Base-by-base conservation (phyloP, 108 stramenopile genomes). In the Nannochloropsis gaditana region DNA sequence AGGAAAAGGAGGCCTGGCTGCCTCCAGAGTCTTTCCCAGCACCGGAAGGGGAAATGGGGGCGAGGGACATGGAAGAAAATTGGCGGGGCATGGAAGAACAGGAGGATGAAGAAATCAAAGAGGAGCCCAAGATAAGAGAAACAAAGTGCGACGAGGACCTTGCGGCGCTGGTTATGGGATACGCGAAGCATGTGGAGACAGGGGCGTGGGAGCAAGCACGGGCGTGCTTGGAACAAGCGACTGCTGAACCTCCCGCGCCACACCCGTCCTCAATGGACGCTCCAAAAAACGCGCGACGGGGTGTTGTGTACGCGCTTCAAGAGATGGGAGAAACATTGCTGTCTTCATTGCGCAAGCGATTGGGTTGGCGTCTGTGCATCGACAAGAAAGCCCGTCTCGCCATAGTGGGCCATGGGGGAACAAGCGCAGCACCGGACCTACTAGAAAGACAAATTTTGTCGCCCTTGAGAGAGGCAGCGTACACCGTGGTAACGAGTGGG, bases 101-200 rank as follows among this genome's bases (percentile, higher is more conserved):
- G 59, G 0, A n/a, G 4, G 19, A 8, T 2, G 8, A 73, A 73
- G 59, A 73, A n/a, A 6, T n/a, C 3, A n/a, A 73, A 73, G 3
- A 8, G 19, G 19, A 73, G 4, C 59, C 59, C 19, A 73, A 73
- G 59, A 73, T 73, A 3, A 6, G 15, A n/a, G 19, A 73, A n/a
- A 1, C 59, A 73, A 15, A n/a, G 19, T 73, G 3, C 59, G n/a
- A 15, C 19, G 19, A 15, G 6, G n/a, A n/a, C 15, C n/a, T 73
- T n/a, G 59, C 59, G 59, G 59, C 59, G 19, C n/a, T 73, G 59
- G 59, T 73, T 73, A n/a, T 73, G 59, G 59, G n/a, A n/a, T 73
- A 73, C 59, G n/a, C 59, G 4, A 3, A 73, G 19, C 3, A n/a
- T 15, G 59, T 73, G n/a, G 59, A 73, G 59, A 3, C 15, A 73